Evolutionary conservation across 768 basidiomycete genomes (phyloP).

Genomic region (Lentinula sp.): DNA sequence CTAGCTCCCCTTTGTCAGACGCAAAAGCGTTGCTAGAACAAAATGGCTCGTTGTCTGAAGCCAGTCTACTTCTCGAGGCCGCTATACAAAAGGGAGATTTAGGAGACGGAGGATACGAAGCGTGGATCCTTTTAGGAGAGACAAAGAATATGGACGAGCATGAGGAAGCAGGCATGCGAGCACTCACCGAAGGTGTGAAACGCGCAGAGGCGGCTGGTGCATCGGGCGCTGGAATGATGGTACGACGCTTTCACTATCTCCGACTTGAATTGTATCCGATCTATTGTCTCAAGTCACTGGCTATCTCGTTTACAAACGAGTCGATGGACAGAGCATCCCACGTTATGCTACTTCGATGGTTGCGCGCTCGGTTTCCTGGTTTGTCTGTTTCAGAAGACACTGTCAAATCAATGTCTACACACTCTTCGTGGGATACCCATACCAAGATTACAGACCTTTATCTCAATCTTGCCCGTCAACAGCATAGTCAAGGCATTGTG

Average conservation of each 20-base stretch:
- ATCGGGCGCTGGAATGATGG: conserved; percentile 70
- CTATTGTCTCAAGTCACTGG: conserved; percentile 61
- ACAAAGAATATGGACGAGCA: conserved; percentile 87
- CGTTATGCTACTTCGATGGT: conserved; percentile 81
- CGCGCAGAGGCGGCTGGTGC: conserved; percentile 58
- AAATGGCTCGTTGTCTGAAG: conserved; percentile 86
- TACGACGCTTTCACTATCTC: conserved; percentile 26
- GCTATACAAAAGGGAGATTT: conserved; percentile 80
- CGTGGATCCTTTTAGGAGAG: conserved; percentile 91
- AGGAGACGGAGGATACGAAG: conserved; percentile 78
- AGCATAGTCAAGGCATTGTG: conserved; percentile 63
- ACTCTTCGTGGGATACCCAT: conserved; percentile 80
- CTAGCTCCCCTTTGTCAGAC: conserved; percentile 51
- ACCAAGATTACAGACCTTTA: conserved; percentile 77
- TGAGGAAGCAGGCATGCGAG: conserved; percentile 77
- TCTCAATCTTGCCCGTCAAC: conserved; percentile 74
- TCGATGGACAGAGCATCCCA: conserved; percentile 83
- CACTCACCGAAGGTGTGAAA: conserved; percentile 67
- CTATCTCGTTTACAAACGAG: conserved; percentile 96
- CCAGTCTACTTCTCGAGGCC: conserved; percentile 82
- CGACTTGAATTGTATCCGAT: conserved; percentile 9
- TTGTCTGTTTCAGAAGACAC: conserved; percentile 51
- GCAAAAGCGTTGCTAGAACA: conserved; percentile 73
- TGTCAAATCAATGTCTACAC: conserved; percentile 42
- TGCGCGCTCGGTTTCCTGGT: conserved; percentile 59